phyloP scores from a whole-genome alignment of 495 filamentous ascomycete species.

The Ramalina peruviana region DNA sequence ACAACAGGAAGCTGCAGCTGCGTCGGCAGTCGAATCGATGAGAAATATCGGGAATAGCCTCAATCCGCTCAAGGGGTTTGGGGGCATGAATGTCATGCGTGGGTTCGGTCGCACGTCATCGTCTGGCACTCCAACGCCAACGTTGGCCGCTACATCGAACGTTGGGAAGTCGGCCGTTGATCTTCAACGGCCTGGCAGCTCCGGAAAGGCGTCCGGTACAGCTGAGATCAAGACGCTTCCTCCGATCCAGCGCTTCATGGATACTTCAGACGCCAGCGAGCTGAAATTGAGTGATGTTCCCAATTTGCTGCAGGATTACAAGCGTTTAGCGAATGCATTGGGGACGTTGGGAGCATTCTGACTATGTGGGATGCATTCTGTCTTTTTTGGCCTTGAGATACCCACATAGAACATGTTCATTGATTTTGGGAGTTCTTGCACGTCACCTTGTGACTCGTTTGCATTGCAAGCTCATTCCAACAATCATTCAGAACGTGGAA shows the following conservation, averaged over 20 bases:
- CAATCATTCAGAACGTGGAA: too few relatives aligned
- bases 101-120: constrained; percentile 55
- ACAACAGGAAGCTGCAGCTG: constrained; percentile 17
- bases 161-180: constrained; percentile 12
- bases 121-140: constrained; percentile 6
- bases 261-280: constrained; percentile 61
- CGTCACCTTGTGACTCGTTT: too few relatives aligned
- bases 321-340: constrained; percentile 58
- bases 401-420: too few relatives aligned
- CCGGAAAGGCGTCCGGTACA: not conserved
- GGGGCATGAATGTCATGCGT: constrained; percentile 51
- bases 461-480: too few relatives aligned
- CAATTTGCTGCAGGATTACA: constrained; percentile 75
- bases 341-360: constrained; percentile 45
- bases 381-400: too few relatives aligned
- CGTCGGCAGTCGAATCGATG: constrained; percentile 61
- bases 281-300: constrained; percentile 70
- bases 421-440: too few relatives aligned
- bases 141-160: constrained; percentile 11
- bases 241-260: constrained; percentile 56
- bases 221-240: constrained; percentile 1
- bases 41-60: constrained; percentile 69
- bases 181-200: not conserved
- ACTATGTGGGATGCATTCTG: not conserved
- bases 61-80: constrained; percentile 70